Evolutionary conservation across 805 yeast species (phyloP).

Genomic region (Candida oleophila): DNA sequence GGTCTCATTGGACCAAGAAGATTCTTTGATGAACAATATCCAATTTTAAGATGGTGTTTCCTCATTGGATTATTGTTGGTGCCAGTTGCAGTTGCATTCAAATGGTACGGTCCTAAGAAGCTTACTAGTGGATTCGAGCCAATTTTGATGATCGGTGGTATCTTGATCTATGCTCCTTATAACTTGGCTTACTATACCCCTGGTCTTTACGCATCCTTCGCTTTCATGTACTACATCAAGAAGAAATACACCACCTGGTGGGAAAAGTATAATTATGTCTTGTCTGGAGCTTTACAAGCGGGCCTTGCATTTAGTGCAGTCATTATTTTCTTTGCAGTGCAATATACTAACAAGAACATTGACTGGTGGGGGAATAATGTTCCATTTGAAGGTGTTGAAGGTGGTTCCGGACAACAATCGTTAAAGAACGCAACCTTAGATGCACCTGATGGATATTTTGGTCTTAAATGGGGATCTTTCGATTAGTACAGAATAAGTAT

Average conservation of each 20-base stretch:
- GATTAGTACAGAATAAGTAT: background rate
- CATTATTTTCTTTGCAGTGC: slow-evolving; percentile 52
- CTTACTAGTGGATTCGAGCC: slow-evolving; percentile 44
- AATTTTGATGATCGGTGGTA: slow-evolving; percentile 46
- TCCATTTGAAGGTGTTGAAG: slow-evolving; percentile 26
- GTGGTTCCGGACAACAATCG: slow-evolving; percentile 18
- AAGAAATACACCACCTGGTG: slow-evolving; percentile 51
- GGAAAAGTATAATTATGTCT: slow-evolving; percentile 65
- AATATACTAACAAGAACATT: slow-evolving; percentile 40
- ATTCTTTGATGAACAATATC: slow-evolving; percentile 44
- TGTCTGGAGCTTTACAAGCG: slow-evolving; percentile 50
- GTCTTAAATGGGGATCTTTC: slow-evolving; percentile 26
- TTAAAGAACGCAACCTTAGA: slow-evolving; percentile 1
- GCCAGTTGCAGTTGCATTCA: slow-evolving; percentile 19
- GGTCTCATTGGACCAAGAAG: slow-evolving; percentile 56
- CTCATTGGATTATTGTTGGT: slow-evolving; percentile 31
- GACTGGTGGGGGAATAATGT: slow-evolving; percentile 63
- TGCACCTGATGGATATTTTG: slow-evolving; percentile 33
- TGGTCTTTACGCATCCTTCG: slow-evolving; percentile 50
- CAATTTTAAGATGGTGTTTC: slow-evolving; percentile 32
- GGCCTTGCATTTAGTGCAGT: slow-evolving; percentile 59
- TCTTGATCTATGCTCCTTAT: slow-evolving; percentile 44
- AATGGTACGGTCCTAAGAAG: slow-evolving; percentile 16
- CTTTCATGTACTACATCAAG: slow-evolving; percentile 52
- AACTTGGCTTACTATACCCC: slow-evolving; percentile 49